Percentiles rank a stretch among this genome's conserved stretches.
Evolutionary conservation across 371 early-diverging fungal genomes (phyloP).

Genomic region (Smittium mucronatum): DNA sequence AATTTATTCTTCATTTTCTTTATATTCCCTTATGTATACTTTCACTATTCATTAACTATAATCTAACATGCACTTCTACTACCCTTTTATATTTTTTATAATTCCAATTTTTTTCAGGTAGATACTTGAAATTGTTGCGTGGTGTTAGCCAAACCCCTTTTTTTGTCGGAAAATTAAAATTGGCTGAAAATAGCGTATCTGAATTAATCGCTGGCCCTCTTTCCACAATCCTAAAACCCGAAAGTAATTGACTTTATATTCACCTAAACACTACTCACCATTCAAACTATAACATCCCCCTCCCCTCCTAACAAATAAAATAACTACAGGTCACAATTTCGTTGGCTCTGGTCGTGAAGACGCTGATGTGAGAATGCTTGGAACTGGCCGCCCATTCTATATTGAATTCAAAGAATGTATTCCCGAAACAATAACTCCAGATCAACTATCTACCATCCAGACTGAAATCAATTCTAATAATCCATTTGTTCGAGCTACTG

Average conservation of each 20-base stretch:
- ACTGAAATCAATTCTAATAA: neutral
- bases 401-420: constrained; percentile 59
- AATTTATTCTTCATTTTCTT: neutral
- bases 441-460: neutral
- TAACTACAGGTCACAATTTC: constrained; percentile 53
- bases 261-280: neutral
- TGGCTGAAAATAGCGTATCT: constrained; percentile 66
- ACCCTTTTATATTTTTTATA: too few relatives aligned
- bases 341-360: constrained; percentile 91
- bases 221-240: constrained; percentile 37
- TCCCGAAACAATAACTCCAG: neutral
- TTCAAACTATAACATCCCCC: neutral
- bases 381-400: constrained; percentile 88
- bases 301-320: neutral
- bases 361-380: constrained; percentile 92
- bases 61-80: too few relatives aligned
- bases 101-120: constrained; percentile 34
- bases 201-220: constrained; percentile 57
- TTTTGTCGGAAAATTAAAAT: constrained; percentile 49
- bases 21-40: neutral
- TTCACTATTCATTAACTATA: too few relatives aligned
- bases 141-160: constrained; percentile 84
- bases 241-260: constrained; percentile 29
- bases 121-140: constrained; percentile 77
- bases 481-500: neutral